These are phyloP conservation scores for Paramyrothecium roridum DNA, from an alignment of 2,329 filamentous ascomycete species.

Conservation along the genomic window DNA sequence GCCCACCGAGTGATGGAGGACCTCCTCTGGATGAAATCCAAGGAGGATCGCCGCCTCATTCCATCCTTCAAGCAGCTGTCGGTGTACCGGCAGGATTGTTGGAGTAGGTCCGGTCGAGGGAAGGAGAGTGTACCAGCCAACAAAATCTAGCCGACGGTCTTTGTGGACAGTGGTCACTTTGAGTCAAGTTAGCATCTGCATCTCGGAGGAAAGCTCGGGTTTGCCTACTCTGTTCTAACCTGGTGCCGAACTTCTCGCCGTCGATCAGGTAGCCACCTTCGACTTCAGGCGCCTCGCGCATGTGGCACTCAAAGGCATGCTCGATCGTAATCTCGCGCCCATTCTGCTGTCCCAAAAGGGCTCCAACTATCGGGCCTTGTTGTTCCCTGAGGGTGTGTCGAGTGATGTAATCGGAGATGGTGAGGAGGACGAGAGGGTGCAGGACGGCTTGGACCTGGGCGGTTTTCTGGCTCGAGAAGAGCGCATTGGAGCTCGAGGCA, in stretches of 20 bases:
- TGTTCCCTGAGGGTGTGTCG: constrained; percentile 79
- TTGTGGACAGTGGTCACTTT: constrained; percentile 90
- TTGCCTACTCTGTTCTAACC: constrained; percentile 77
- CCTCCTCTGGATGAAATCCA: constrained; percentile 73
- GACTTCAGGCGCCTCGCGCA: constrained; percentile 36
- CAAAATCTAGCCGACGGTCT: constrained; percentile 74
- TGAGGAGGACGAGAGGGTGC: constrained; percentile 92
- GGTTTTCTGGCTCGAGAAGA: constrained; percentile 64
- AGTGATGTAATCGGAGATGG: constrained; percentile 94
- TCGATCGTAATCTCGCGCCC: constrained; percentile 89
- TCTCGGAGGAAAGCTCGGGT: not conserved
- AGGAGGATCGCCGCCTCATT: constrained; percentile 88
- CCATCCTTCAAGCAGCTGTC: constrained; percentile 68
- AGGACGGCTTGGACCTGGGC: constrained; percentile 78
- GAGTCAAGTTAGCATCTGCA: not conserved
- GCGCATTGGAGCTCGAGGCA: constrained; percentile 39
- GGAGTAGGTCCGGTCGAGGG: constrained; percentile 67
- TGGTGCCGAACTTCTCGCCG: constrained; percentile 67
- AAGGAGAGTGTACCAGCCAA: constrained; percentile 88
- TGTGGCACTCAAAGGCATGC: constrained; percentile 83
- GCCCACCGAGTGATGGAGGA: constrained; percentile 54
- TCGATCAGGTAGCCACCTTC: constrained; percentile 63
- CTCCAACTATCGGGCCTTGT: constrained; percentile 75
- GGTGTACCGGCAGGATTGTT: constrained; percentile 71
- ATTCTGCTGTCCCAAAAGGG: constrained; percentile 86